Conservation (phyloP, 2,329 filamentous ascomycete species). For the Albifimbria verrucaria region DNA sequence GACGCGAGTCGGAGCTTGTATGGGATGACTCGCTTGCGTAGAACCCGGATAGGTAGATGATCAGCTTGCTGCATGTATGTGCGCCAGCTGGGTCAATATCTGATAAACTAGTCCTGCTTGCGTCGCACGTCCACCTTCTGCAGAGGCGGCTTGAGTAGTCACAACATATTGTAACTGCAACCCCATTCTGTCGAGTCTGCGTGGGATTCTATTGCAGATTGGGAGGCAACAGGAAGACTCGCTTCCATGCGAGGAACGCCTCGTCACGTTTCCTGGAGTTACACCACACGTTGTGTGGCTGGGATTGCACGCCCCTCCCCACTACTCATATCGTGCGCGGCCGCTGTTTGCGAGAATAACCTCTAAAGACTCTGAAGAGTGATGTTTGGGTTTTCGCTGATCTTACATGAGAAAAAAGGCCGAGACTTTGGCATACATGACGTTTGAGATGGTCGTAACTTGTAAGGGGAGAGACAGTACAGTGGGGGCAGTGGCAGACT, state of each 20-base stretch:
- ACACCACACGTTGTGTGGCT: not conserved
- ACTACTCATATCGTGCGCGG: not conserved
- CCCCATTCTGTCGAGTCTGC: not conserved
- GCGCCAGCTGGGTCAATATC: not conserved
- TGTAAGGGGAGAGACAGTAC: no score
- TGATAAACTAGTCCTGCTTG: no score
- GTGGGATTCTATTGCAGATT: not conserved
- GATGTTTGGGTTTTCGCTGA: not conserved
- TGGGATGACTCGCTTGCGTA: not conserved
- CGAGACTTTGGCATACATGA: not conserved
- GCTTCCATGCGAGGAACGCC: not conserved
- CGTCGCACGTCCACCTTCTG: not conserved
- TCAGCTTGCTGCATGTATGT: not conserved
- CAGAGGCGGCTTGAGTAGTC: not conserved
- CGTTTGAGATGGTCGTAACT: not conserved
- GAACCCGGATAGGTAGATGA: not conserved
- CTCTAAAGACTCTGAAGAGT: not conserved
- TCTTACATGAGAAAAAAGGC: not conserved
- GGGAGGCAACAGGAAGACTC: not conserved
- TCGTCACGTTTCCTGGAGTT: not conserved
- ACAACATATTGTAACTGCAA: not conserved
- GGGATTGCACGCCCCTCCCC: not conserved
- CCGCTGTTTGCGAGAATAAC: not conserved
- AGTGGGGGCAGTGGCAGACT: no score
- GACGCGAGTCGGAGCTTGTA: not conserved